Evolutionary conservation across 139 green algal genomes (phyloP).

Genomic region (Coccomyxa sp.): DNA sequence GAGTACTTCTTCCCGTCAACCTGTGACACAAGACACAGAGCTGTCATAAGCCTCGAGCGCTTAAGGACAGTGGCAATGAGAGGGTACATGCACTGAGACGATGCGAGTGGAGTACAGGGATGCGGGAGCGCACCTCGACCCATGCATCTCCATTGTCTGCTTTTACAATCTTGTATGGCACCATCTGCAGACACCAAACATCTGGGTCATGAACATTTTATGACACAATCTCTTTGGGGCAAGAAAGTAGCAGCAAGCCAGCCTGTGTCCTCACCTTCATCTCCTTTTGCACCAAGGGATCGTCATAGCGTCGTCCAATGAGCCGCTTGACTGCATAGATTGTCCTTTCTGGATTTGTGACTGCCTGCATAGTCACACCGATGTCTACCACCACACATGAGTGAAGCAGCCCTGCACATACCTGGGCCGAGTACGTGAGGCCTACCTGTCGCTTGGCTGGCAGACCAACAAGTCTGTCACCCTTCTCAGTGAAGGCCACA

Average conservation of each 20-base stretch:
- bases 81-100: too few relatives aligned
- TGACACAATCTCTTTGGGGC: too few relatives aligned
- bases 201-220: too few relatives aligned
- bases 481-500: conserved; percentile 97
- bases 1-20: conserved; percentile 88
- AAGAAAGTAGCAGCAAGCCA: conserved; percentile 1
- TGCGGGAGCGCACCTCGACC: conserved; percentile 78
- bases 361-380: conserved; percentile 50
- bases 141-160: conserved; percentile 94
- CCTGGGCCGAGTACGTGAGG: background rate
- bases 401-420: background rate
- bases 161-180: conserved; percentile 95
- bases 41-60: too few relatives aligned
- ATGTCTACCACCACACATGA: background rate
- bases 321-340: conserved; percentile 97
- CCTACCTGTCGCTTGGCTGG: conserved; percentile 93
- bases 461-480: conserved; percentile 89
- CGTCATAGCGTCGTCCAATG: conserved; percentile 90
- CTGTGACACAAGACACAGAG: conserved; percentile 17
- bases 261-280: conserved; percentile 53
- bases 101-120: too few relatives aligned
- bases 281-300: conserved; percentile 91
- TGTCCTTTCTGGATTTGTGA: conserved; percentile 97
- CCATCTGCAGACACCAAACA: conserved; percentile 64
- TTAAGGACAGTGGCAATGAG: too few relatives aligned